Evolutionary conservation across 164 flowering plant species (phyloP), one percentile per base, ranked within the genome.

Genomic region (Euptelea pleiosperma): DNA sequence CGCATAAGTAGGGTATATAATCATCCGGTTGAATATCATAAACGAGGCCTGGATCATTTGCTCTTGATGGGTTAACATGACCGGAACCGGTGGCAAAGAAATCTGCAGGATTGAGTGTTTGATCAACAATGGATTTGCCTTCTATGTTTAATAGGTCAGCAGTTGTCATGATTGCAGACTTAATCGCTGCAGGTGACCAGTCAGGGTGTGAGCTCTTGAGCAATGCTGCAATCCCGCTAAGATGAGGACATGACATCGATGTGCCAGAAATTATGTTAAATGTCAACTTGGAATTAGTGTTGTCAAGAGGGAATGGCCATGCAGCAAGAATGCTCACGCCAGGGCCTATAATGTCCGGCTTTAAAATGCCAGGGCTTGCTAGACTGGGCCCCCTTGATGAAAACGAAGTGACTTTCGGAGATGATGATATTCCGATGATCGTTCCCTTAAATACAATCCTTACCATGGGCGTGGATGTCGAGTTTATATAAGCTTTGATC

Each of bases 291-390:
- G 70, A 51, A 6, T 57, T 60, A 0, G 44, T 55, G 50, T 64
- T 73, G 3, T 67, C 76, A 0, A 67, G 50, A 15, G 70, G 39
- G n/a, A 58, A 44, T 0, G 79, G 78, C 82, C 83, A 84, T 6
- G 82, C 89, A 16, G 86, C 86, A 10, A 81, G 45, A 48, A 84
- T 79, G 70, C 58, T 75, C 5, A 70, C 73, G 25, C 89, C 81
- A 0, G 87, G 86, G 3, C 85, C 85, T 3, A 78, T 70, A 10
- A 82, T 80, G 57, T 84, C 85, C 0, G 86, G 90, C 53, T 84
- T 84, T 19, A 84, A 45, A 21, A 82, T 79, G 6, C 79, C 85
- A 0, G 75, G 75, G 48, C 76, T 74, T 14, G 44, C 61, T 6
- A 30, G 0, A 53, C 62, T 81, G 0, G 81, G 89, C 1, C 89